Evolutionary conservation across 495 filamentous ascomycete genomes (phyloP).

Genomic region (Lophiostoma macrostomum): DNA sequence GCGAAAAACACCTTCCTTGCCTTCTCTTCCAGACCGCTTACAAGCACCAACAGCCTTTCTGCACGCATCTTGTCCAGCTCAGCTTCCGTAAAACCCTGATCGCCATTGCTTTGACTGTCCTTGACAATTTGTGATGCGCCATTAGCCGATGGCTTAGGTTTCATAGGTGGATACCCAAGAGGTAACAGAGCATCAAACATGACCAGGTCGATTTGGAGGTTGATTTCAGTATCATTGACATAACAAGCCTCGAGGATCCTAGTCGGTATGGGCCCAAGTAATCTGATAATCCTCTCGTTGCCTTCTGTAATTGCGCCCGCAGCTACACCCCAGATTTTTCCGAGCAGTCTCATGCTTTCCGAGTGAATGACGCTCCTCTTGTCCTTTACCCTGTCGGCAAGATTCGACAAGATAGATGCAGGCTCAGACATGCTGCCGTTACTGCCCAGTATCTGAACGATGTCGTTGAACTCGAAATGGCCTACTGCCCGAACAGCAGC

Average conservation of each 20-base stretch:
- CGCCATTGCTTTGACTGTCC: slow-evolving; percentile 48
- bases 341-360: slow-evolving; percentile 79
- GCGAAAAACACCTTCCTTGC: slow-evolving; percentile 86
- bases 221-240: slow-evolving; percentile 84
- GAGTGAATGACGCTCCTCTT: slow-evolving; percentile 74
- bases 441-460: slow-evolving; percentile 74
- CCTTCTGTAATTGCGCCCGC: slow-evolving; percentile 80
- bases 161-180: slow-evolving; percentile 76
- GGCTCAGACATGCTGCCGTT: slow-evolving; percentile 66
- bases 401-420: slow-evolving; percentile 68
- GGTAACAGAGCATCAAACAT: slow-evolving; percentile 83
- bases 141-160: slow-evolving; percentile 56
- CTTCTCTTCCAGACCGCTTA: slow-evolving; percentile 71
- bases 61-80: slow-evolving; percentile 83
- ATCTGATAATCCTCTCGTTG: slow-evolving; percentile 66
- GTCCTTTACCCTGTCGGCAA: slow-evolving; percentile 88
- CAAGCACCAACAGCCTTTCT: slow-evolving; percentile 76
- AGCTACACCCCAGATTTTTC: slow-evolving; percentile 86
- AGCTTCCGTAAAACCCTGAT: slow-evolving; percentile 48
- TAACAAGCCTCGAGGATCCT: slow-evolving; percentile 87
- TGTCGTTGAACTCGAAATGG: slow-evolving; percentile 69
- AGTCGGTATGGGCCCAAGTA: slow-evolving; percentile 75
- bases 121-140: slow-evolving; percentile 49
- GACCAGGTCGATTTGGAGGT: slow-evolving; percentile 78
- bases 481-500: slow-evolving; percentile 80